These are phyloP conservation scores for Leucaena leucocephala DNA, from an alignment of 306 rosid species.

Conservation along the genomic window DNA sequence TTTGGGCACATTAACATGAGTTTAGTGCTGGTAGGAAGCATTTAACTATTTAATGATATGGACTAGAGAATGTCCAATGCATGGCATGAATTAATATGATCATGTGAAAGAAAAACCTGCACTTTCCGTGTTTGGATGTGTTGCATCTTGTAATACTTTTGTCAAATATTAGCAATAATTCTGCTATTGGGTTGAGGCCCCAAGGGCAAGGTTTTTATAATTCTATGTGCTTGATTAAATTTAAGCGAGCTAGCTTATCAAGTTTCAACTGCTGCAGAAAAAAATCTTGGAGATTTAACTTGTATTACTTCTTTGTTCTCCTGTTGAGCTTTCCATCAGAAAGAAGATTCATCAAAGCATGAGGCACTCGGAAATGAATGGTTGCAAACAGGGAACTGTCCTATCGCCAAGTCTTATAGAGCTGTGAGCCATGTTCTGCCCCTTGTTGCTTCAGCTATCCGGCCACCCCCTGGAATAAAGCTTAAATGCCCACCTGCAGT, in stretches of 20 bases:
- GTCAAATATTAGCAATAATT: slow-evolving; percentile 18
- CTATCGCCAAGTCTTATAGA: slow-evolving; percentile 81
- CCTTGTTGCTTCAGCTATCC: slow-evolving; percentile 67
- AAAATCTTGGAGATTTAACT: slow-evolving; percentile 14
- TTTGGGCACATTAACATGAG: slow-evolving; percentile 19
- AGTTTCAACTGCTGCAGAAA: background rate
- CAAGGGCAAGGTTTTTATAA: background rate
- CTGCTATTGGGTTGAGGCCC: background rate
- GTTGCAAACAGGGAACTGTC: slow-evolving; percentile 76
- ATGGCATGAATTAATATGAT: background rate
- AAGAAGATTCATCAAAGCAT: slow-evolving; percentile 60
- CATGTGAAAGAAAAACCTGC: background rate
- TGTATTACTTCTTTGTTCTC: slow-evolving; percentile 16
- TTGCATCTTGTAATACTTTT: background rate
- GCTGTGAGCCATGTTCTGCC: slow-evolving; percentile 75
- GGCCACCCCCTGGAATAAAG: slow-evolving; percentile 73
- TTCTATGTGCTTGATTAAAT: slow-evolving; percentile 13
- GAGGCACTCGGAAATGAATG: slow-evolving; percentile 82
- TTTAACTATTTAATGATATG: slow-evolving; percentile 13
- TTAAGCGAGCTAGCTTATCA: background rate
- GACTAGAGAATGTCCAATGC: background rate
- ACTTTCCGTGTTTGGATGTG: background rate
- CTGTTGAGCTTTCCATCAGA: slow-evolving; percentile 45
- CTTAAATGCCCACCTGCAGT: slow-evolving; percentile 75
- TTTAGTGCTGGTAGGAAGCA: background rate